Percentiles rank a stretch among this genome's conserved stretches.
phyloP scores from a whole-genome alignment of 2,329 filamentous ascomycete genomes.

The Pseudocercospora macadamiae region DNA sequence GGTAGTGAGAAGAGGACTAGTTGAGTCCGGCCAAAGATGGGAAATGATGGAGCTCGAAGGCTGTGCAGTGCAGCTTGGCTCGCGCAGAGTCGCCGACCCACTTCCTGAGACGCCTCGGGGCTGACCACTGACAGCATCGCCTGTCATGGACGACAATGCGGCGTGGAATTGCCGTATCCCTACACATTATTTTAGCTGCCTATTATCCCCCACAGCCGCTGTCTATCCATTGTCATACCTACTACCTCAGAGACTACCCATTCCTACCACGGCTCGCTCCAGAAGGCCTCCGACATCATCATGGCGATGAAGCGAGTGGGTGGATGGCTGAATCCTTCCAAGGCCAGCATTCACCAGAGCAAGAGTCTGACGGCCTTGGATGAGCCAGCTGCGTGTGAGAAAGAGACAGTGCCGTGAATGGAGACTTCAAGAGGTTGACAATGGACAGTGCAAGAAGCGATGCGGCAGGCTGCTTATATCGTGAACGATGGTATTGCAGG shows the following conservation, averaged over 20 bases:
- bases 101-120: background rate
- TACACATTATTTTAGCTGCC: too few relatives aligned
- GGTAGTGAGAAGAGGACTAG: background rate
- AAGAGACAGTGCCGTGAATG: conserved; percentile 35
- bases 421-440: conserved; percentile 19
- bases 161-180: conserved; percentile 4
- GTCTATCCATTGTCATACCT: too few relatives aligned
- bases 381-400: conserved; percentile 63
- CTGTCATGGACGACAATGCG: background rate
- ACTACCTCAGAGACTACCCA: too few relatives aligned
- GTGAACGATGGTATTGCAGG: conserved; percentile 46
- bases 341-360: conserved; percentile 46
- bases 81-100: background rate
- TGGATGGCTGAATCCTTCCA: conserved; percentile 44
- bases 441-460: conserved; percentile 48
- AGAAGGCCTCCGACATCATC: background rate
- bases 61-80: background rate
- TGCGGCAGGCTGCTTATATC: conserved; percentile 39
- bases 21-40: background rate
- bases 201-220: too few relatives aligned
- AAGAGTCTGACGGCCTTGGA: conserved; percentile 61
- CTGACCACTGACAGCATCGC: conserved; percentile 6
- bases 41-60: background rate
- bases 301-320: conserved; percentile 38
- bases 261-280: background rate